Conservation (phyloP, 768 basidiomycete species). For the Leccinum subgranulosum region DNA sequence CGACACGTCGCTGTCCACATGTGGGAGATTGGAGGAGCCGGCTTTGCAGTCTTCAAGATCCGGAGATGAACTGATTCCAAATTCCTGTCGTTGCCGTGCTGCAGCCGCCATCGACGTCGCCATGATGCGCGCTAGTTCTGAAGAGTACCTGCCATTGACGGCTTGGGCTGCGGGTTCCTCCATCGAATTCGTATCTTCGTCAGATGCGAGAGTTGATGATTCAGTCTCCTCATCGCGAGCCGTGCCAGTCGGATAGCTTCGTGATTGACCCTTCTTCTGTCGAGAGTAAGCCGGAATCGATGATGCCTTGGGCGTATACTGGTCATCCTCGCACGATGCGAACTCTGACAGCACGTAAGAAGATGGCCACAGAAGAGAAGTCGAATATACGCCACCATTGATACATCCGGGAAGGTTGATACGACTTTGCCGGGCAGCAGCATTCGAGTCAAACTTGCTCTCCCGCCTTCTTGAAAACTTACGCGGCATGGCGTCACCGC, state of each 20-base stretch:
- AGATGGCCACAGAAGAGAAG: background rate
- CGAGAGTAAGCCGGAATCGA: slow-evolving; percentile 3
- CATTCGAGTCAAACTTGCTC: slow-evolving; percentile 2
- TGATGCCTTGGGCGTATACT: slow-evolving; percentile 18
- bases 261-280: slow-evolving; percentile 3
- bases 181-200: slow-evolving; percentile 11
- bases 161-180: background rate
- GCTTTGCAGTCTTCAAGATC: slow-evolving; percentile 3
- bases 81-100: slow-evolving; percentile 46
- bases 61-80: slow-evolving; percentile 48
- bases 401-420: background rate
- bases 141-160: slow-evolving; percentile 41
- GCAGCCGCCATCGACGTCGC: slow-evolving; percentile 34
- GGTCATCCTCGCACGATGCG: slow-evolving; percentile 10
- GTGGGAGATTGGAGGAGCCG: slow-evolving; percentile 21
- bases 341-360: slow-evolving; percentile 14
- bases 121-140: slow-evolving; percentile 51
- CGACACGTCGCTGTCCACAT: slow-evolving; percentile 47
- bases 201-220: slow-evolving; percentile 14
- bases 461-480: slow-evolving; percentile 1
- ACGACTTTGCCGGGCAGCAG: slow-evolving; percentile 5
- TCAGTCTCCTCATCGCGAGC: slow-evolving; percentile 6
- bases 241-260: background rate
- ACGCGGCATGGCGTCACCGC: background rate
- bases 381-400: slow-evolving; percentile 11